A percentile compares a stretch with the other conserved stretches of the same genome.
These are phyloP conservation scores for Ganoderma lucidum DNA, from an alignment of 1,284 basidiomycete genomes.

Conservation along the genomic window DNA sequence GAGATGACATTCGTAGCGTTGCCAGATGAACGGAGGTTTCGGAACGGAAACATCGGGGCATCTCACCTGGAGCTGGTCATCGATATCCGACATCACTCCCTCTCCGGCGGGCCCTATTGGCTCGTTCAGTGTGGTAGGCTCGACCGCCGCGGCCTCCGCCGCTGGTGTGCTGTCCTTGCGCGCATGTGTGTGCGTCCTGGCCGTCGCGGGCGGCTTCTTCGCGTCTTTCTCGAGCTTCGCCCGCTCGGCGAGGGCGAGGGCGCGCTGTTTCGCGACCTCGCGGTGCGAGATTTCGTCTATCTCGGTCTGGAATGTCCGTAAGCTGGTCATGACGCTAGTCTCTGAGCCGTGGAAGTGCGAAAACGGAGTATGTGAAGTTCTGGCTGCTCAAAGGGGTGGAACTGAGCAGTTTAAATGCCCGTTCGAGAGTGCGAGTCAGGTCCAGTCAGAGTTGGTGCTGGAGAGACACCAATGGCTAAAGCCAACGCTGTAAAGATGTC, in stretches of 20 bases:
- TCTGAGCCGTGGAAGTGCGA: conserved; percentile 36
- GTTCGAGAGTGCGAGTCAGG: conserved; percentile 29
- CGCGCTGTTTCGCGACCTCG: conserved; percentile 68
- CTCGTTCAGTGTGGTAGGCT: conserved; percentile 23
- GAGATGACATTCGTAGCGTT: conserved; percentile 4
- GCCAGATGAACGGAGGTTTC: conserved; percentile 10
- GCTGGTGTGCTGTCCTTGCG: conserved; percentile 28
- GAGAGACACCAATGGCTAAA: conserved; percentile 7
- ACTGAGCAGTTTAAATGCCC: conserved; percentile 23
- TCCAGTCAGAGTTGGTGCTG: conserved; percentile 26
- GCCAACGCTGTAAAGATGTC: conserved; percentile 20
- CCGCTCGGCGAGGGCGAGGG: conserved; percentile 42
- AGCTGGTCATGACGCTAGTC: conserved; percentile 57
- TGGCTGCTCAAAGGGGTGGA: not conserved
- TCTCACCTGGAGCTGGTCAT: conserved; percentile 67
- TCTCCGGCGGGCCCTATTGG: conserved; percentile 25
- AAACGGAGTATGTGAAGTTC: not conserved
- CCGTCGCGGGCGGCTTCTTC: conserved; percentile 41
- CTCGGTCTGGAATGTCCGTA: conserved; percentile 77
- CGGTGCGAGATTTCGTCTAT: conserved; percentile 76
- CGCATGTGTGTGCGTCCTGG: conserved; percentile 31
- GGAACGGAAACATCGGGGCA: not conserved
- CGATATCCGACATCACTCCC: conserved; percentile 53
- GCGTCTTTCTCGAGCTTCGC: conserved; percentile 47
- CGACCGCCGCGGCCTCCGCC: conserved; percentile 15